These are phyloP conservation scores for Rubia yunnanensis DNA, from an alignment of 257 asterid genomes.

Conservation along the genomic window DNA sequence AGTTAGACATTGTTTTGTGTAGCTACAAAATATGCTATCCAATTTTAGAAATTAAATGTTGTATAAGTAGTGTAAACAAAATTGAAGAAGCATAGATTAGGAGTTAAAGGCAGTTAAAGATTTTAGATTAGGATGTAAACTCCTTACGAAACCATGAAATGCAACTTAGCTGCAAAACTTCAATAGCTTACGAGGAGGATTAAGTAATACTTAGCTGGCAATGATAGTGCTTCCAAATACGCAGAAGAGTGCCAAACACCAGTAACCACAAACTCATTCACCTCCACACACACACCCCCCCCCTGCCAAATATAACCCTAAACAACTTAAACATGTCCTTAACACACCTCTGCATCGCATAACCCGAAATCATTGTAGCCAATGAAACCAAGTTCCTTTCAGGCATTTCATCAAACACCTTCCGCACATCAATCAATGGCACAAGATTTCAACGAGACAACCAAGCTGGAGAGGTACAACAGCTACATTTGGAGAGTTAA, in stretches of 20 bases:
- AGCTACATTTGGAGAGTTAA: slow-evolving; percentile 64
- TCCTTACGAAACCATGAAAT: neutral
- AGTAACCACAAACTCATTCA: slow-evolving; percentile 64
- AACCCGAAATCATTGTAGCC: slow-evolving; percentile 83
- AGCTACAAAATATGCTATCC: slow-evolving; percentile 3
- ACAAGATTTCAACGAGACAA: slow-evolving; percentile 50
- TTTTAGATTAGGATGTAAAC: neutral
- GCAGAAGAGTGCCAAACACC: no score
- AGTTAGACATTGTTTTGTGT: slow-evolving; percentile 11
- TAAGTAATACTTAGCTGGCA: neutral
- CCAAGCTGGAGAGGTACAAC: slow-evolving; percentile 71
- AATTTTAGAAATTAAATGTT: neutral
- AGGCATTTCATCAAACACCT: slow-evolving; percentile 72
- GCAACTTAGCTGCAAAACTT: neutral
- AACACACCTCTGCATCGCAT: slow-evolving; percentile 41
- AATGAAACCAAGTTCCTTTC: slow-evolving; percentile 63
- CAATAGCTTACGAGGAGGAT: neutral
- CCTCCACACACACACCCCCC: slow-evolving; percentile 22
- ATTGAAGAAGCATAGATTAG: neutral
- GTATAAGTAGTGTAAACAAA: neutral
- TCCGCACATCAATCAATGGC: slow-evolving; percentile 48
- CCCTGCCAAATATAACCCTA: slow-evolving; percentile 26
- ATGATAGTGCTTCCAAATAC: no score
- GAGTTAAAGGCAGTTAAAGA: neutral
- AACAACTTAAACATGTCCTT: slow-evolving; percentile 49